phyloP scores from a whole-genome alignment of 176 grass and related monocot genomes.

The Raddia distichophylla region DNA sequence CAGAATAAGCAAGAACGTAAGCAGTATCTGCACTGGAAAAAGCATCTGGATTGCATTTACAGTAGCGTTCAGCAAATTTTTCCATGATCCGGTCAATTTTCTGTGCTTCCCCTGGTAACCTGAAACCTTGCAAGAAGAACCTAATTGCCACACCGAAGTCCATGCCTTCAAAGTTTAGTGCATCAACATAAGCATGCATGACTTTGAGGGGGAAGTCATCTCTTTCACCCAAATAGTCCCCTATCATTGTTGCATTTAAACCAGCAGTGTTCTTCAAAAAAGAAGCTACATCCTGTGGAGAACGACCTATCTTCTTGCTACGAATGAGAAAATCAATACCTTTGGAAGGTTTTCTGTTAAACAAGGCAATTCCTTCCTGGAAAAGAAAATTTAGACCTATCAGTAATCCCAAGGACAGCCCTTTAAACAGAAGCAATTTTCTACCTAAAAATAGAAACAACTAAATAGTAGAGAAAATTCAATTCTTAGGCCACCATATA shows the following conservation, averaged over 20 bases:
- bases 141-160: constrained; percentile 95
- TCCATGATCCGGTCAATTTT: constrained; percentile 99
- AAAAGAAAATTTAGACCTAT: constrained; percentile 38
- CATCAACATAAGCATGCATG: constrained; percentile 98
- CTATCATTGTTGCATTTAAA: constrained; percentile 85
- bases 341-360: constrained; percentile 97
- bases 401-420: background rate
- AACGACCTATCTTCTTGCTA: constrained; percentile 76
- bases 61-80: constrained; percentile 95
- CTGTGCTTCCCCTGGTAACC: constrained; percentile 94
- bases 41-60: constrained; percentile 85
- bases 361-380: constrained; percentile 90
- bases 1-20: constrained; percentile 98
- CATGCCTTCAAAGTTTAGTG: constrained; percentile 82
- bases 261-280: constrained; percentile 83
- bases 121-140: constrained; percentile 90
- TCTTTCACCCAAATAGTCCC: constrained; percentile 96
- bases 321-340: constrained; percentile 95
- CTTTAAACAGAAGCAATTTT: background rate
- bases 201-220: constrained; percentile 92
- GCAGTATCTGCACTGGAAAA: constrained; percentile 98
- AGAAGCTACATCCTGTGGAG: constrained; percentile 75
- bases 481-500: constrained; percentile 33
- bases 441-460: background rate
- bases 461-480: background rate